Evolutionary conservation across 2,329 filamentous ascomycete species (phyloP).

Genomic region (Cladophialophora exuberans): DNA sequence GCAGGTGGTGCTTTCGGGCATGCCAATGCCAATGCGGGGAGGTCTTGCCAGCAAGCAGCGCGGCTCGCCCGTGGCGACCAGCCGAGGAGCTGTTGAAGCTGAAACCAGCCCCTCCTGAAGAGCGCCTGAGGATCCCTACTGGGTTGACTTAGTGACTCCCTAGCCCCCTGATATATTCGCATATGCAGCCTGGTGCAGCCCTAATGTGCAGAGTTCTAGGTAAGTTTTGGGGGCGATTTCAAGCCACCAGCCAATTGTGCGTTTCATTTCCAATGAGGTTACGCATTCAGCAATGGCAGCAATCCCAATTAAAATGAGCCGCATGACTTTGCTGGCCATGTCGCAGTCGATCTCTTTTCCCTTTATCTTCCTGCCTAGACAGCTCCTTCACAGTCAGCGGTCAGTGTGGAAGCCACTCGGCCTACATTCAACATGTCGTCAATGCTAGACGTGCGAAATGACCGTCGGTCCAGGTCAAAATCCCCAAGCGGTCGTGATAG

Average conservation of each 20-base stretch:
- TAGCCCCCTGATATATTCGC: conserved; percentile 5
- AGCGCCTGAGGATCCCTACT: neutral
- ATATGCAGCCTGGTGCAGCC: conserved; percentile 12
- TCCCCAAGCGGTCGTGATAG: conserved; percentile 45
- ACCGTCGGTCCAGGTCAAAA: conserved; percentile 47
- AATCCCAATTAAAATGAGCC: conserved; percentile 5
- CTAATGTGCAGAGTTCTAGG: conserved; percentile 24
- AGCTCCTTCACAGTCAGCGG: neutral
- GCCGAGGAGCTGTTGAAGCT: neutral
- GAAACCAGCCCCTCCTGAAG: neutral
- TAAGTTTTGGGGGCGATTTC: conserved; percentile 22
- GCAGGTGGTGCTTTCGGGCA: too few species aligned
- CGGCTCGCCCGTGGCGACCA: neutral
- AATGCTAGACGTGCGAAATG: conserved; percentile 30
- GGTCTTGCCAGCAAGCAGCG: neutral
- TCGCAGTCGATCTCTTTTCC: conserved; percentile 5
- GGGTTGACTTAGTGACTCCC: too few species aligned
- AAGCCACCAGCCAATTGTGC: conserved; percentile 16
- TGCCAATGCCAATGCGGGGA: neutral
- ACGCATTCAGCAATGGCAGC: conserved; percentile 9
- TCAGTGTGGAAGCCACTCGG: neutral
- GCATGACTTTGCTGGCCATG: conserved; percentile 15
- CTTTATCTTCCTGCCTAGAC: neutral
- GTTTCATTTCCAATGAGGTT: conserved; percentile 4
- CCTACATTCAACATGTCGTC: conserved; percentile 19